Percentiles rank a stretch among this genome's conserved stretches.
These are phyloP conservation scores for Coelastrella sp. DNA, from an alignment of 139 green algal genomes.

Conservation along the genomic window DNA sequence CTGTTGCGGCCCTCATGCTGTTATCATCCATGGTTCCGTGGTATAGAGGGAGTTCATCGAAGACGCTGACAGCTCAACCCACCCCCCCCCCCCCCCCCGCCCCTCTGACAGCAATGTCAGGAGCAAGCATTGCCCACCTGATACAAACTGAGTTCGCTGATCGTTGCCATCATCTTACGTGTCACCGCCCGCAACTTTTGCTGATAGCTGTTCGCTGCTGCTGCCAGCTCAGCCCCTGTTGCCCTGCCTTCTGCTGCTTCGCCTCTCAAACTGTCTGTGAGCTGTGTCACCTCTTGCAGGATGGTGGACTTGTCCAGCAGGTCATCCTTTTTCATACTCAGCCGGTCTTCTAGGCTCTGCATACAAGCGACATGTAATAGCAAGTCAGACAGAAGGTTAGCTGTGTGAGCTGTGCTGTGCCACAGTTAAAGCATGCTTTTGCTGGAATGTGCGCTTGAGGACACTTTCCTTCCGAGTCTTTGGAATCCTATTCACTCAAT, in stretches of 20 bases:
- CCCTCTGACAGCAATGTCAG: no score
- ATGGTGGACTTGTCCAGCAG: constrained; percentile 90
- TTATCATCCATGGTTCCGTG: no score
- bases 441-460: no score
- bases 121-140: no score
- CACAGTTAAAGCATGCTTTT: constrained; percentile 79
- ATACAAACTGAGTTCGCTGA: constrained; percentile 91
- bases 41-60: no score
- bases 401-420: constrained; percentile 74
- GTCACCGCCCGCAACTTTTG: constrained; percentile 73
- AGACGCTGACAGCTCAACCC: no score
- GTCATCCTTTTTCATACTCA: constrained; percentile 82
- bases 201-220: constrained; percentile 79
- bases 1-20: no score
- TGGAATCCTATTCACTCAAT: no score
- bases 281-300: constrained; percentile 77
- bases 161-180: constrained; percentile 88
- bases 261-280: constrained; percentile 48
- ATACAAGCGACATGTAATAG: neutral
- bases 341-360: constrained; percentile 76
- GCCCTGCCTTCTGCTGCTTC: constrained; percentile 69
- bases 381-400: neutral
- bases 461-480: no score
- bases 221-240: constrained; percentile 74
- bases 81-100: no score